phyloP scores from a whole-genome alignment of 805 yeast species.

The Wickerhamiella azyma region DNA sequence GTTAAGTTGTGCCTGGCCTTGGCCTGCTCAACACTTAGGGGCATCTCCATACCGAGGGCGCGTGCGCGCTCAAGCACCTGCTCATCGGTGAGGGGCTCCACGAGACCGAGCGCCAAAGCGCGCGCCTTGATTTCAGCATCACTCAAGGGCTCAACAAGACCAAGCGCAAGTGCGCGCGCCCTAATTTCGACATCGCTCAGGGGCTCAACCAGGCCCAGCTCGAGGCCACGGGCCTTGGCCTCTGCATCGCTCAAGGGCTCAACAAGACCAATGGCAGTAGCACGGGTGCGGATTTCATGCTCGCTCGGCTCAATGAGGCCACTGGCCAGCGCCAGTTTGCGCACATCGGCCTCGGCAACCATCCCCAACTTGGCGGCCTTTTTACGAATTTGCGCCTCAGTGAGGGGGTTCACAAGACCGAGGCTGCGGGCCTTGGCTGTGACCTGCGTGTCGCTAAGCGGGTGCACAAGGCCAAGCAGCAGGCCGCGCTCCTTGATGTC shows the following conservation, averaged over 20 bases:
- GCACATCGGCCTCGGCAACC: constrained; percentile 20
- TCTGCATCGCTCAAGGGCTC: neutral
- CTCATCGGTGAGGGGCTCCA: constrained; percentile 35
- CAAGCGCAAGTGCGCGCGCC: neutral
- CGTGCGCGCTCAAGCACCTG: constrained; percentile 17
- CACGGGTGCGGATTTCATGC: constrained; percentile 19
- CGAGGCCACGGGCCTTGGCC: neutral
- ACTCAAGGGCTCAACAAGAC: constrained; percentile 5
- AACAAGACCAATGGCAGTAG: neutral
- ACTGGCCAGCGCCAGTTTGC: constrained; percentile 5
- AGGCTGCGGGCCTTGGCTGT: neutral
- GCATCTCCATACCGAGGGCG: constrained; percentile 14
- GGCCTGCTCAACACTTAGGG: constrained; percentile 1
- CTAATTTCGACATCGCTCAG: neutral
- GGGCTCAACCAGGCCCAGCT: neutral
- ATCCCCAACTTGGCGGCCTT: constrained; percentile 14
- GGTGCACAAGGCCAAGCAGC: constrained; percentile 14
- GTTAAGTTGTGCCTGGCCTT: constrained; percentile 13
- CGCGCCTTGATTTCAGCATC: constrained; percentile 6
- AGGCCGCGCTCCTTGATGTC: constrained; percentile 16
- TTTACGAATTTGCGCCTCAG: constrained; percentile 8
- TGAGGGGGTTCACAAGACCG: constrained; percentile 5
- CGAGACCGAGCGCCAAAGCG: constrained; percentile 14
- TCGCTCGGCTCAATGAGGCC: neutral
- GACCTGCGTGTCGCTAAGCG: constrained; percentile 7